Evolutionary conservation across 2,329 filamentous ascomycete species (phyloP), one percentile per base, ranked within the genome.

Genomic region (Sarocladium brachiariae): DNA sequence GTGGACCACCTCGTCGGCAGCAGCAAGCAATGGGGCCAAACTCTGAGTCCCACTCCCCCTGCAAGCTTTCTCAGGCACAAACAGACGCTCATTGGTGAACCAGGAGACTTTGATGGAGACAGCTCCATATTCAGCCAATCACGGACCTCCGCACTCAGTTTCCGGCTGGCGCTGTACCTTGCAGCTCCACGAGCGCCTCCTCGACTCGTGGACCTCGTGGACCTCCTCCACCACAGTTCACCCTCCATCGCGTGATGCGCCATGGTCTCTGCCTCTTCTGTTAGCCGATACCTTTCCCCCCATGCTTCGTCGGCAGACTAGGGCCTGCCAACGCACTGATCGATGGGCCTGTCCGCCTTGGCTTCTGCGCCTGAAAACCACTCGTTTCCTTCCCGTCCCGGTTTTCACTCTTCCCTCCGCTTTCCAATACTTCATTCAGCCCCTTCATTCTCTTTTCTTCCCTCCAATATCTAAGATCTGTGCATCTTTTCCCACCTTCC

Each of bases 311-410:
- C 27, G 27, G 27, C 27, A 30, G 27, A 18, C 25, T n/a, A 47
- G 43, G 24, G 7, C 27, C 27, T 43, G 39, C 43, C 43, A 47
- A 47, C 43, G 25, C 43, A 47, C 43, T 47, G 27, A 33, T 45
- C 39, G 39, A 45, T 47, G 43, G 39, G n/a, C 23, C 24, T 31
- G 27, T 23, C 43, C 43, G 43, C 43, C 43, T 47, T 47, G 43
- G 43, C 43, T 47, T 47, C 33, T 47, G 43, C 24, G 16, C 43
- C 43, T 33, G 43, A 47, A 47, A 47, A 47, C 43, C 43, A 25
- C 43, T 24, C 43, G 43, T 47, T 47, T 33, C 43, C 27, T 47
- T 23, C 25, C 43, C 10, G 16, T 25, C 27, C 25, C n/a, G 43
- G 16, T 47, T 33, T 19, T 23, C 4, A 4, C 18, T 6, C 33